Evolutionary conservation across 352 stramenopile species (phyloP).

Genomic region (Nothophytophthora sp.): DNA sequence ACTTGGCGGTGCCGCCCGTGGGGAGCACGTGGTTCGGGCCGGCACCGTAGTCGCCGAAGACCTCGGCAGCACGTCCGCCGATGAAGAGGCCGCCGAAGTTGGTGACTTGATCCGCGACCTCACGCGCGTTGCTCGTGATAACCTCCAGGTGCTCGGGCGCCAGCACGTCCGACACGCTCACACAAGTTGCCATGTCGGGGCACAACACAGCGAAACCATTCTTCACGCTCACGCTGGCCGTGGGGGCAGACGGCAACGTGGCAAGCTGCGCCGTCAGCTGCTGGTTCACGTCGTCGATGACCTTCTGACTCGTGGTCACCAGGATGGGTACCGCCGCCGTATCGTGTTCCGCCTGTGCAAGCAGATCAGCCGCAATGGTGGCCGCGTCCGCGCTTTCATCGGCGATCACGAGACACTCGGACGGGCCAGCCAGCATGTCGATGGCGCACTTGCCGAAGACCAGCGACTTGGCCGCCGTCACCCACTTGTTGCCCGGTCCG

Average conservation of each 20-base stretch:
- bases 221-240: constrained; percentile 60
- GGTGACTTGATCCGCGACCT: constrained; percentile 76
- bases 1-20: constrained; percentile 96
- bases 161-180: constrained; percentile 87
- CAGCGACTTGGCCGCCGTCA: constrained; percentile 98
- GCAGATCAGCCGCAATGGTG: constrained; percentile 76
- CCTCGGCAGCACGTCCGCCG: constrained; percentile 92
- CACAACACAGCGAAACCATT: constrained; percentile 85
- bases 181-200: constrained; percentile 60
- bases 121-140: constrained; percentile 90
- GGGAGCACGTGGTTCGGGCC: constrained; percentile 99
- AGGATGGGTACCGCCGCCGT: constrained; percentile 97
- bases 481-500: constrained; percentile 99
- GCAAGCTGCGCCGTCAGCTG: constrained; percentile 76
- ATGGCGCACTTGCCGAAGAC: constrained; percentile 98
- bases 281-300: constrained; percentile 93
- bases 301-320: constrained; percentile 84
- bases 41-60: constrained; percentile 97
- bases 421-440: constrained; percentile 99
- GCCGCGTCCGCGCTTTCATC: constrained; percentile 86
- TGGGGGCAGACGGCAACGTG: constrained; percentile 66
- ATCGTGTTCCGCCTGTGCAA: constrained; percentile 96
- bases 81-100: constrained; percentile 95
- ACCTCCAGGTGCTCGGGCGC: constrained; percentile 89
- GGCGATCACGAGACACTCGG: constrained; percentile 98